Base-by-base conservation (phyloP, 2,329 filamentous ascomycete species). In the Talaromyces sp. region DNA sequence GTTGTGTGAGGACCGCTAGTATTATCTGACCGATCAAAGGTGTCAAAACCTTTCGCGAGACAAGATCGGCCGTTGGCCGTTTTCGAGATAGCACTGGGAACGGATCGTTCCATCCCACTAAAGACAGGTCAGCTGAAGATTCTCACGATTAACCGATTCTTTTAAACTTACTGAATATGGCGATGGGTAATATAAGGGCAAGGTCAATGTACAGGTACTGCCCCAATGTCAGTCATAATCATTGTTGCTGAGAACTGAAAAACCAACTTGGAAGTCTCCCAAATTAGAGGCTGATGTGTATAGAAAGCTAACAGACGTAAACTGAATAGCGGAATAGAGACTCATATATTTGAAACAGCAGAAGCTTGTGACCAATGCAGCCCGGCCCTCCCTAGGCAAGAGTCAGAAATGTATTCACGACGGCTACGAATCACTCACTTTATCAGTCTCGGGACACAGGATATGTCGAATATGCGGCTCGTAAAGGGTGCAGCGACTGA, bases 341-440 rank as follows among this genome's bases (percentile, higher is more conserved):
- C 89, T 95, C 95, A 99, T 99, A 76, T 96, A 99, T 78, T 97
- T 99, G 82, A 99, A 99, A 78, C 94, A 99, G 77, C 90, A 95
- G 78, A 99, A 99, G 74, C 91, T 96, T 11, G 94, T 99, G n/a
- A 97, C 92, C 35, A 99, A 81, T 35, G 95, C 90, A 19, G 93
- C 93, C 62, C 95, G 86, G 19, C 94, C 94, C 78, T 99, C 94
- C 64, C 91, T 86, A 73, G 63, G 52, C 5, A 39, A 36, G 21
- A 25, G 68, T 65, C 71, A 61, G 41, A 55, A 6, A 36, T 10
- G 36, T 21, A 28, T 13, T 21, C 6, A 22, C 15, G 33, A 43
- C 50, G 43, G 13, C 17, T 50, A 25, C 6, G 39, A 22, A 43
- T 53, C 4, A 71, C 72, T 64, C 78, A 87, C 84, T 85, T 82